phyloP scores from a whole-genome alignment of 495 filamentous ascomycete genomes.

The Aeminium ludgeri region DNA sequence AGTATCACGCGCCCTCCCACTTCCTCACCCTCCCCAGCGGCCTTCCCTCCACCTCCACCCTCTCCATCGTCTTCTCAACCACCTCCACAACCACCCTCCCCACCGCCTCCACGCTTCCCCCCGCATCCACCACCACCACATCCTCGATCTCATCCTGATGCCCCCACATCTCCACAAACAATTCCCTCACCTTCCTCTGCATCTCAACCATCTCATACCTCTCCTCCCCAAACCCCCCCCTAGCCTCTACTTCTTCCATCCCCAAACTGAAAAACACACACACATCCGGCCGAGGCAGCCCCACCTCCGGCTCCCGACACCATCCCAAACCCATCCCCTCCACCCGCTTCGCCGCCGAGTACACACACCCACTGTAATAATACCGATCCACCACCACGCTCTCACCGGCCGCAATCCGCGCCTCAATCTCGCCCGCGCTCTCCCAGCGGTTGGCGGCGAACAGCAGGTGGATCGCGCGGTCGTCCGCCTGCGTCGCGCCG shows the following conservation, averaged over 20 bases:
- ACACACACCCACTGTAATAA: slow-evolving; percentile 84
- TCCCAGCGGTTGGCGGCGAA: slow-evolving; percentile 98
- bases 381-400: slow-evolving; percentile 84
- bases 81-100: slow-evolving; percentile 4
- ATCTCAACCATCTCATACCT: slow-evolving; percentile 74
- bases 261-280: slow-evolving; percentile 76
- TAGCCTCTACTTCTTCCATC: slow-evolving; percentile 47
- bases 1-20: slow-evolving; percentile 15
- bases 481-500: slow-evolving; percentile 56
- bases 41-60: slow-evolving; percentile 22
- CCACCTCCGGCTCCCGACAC: slow-evolving; percentile 68
- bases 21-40: slow-evolving; percentile 29
- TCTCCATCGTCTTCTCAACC: slow-evolving; percentile 20
- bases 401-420: slow-evolving; percentile 38
- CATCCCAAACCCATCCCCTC: slow-evolving; percentile 52
- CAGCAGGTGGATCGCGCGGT: slow-evolving; percentile 85
- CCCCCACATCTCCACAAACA: slow-evolving; percentile 36
- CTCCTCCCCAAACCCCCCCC: slow-evolving; percentile 77
- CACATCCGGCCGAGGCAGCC: slow-evolving; percentile 72
- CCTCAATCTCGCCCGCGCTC: slow-evolving; percentile 34
- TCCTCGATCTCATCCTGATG: slow-evolving; percentile 19
- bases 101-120: slow-evolving; percentile 21
- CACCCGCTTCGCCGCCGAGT: slow-evolving; percentile 81
- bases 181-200: slow-evolving; percentile 59
- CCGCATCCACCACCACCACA: slow-evolving; percentile 34